Evolutionary conservation across 495 filamentous ascomycete species (phyloP).

Genomic region (Monascus purpureus): DNA sequence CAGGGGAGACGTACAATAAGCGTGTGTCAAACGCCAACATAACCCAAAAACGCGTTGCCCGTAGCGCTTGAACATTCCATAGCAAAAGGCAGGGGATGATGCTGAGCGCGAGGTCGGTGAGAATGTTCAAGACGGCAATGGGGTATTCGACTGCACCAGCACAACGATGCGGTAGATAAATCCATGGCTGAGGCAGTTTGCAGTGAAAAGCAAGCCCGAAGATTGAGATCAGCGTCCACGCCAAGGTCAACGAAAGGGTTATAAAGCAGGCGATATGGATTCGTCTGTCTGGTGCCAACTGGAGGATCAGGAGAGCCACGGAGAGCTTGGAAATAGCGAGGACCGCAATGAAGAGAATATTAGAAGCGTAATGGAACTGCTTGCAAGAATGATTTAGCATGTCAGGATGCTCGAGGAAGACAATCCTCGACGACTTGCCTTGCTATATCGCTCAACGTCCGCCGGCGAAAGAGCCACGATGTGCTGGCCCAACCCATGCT

Average conservation of each 20-base stretch:
- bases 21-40: slow-evolving; percentile 12
- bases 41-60: slow-evolving; percentile 10
- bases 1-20: slow-evolving; percentile 4
- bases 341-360: slow-evolving; percentile 13
- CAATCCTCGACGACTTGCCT: slow-evolving; percentile 2
- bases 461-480: slow-evolving; percentile 5
- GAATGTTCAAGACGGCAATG: slow-evolving; percentile 11
- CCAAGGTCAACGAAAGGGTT: slow-evolving; percentile 4
- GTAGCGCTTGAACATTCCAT: slow-evolving; percentile 11
- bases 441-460: slow-evolving; percentile 9
- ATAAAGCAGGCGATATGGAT: slow-evolving; percentile 7
- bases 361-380: slow-evolving; percentile 13
- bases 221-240: slow-evolving; percentile 11
- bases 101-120: slow-evolving; percentile 11
- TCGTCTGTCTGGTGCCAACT: slow-evolving; percentile 11
- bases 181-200: slow-evolving; percentile 10
- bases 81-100: slow-evolving; percentile 14
- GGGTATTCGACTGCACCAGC: slow-evolving; percentile 11
- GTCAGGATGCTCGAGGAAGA: neutral
- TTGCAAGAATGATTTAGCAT: neutral
- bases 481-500: slow-evolving; percentile 14
- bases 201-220: slow-evolving; percentile 15
- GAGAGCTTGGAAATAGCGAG: slow-evolving; percentile 14
- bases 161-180: slow-evolving; percentile 13
- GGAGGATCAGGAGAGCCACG: slow-evolving; percentile 13